Evolutionary conservation across 2,329 filamentous ascomycete species (phyloP), one percentile per base, ranked within the genome.

Genomic region (Phialophora verrucosa): DNA sequence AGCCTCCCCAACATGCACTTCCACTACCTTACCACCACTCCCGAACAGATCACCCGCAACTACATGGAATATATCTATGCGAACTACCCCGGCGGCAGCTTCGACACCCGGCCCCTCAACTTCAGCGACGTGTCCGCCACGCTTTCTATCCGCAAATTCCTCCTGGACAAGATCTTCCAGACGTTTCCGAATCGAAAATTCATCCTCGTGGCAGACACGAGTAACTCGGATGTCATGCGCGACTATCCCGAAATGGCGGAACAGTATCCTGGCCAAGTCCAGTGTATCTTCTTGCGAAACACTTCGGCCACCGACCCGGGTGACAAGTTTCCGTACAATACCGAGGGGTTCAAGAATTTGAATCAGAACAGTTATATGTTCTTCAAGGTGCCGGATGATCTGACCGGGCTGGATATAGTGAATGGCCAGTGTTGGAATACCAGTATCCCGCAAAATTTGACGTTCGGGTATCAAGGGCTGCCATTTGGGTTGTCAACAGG

Each of bases 1-100:
- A 85, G 83, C 25, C 81, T 91, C 14, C 84, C 86, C 0, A 84
- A 91, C 73, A 82, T 88, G 68, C 91, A 93, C 76, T 93, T 93
- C 81, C 90, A 93, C 78, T 93, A 93, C 78, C 82, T 93, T 23
- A 93, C 91, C 0, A 93, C 91, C 0, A 92, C 90, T 0, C 91
- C 91, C 0, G 91, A 93, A 78, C 91, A 93, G 76, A 84, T 88
- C 4, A 92, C 91, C 0, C 83, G 90, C 50, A 90, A 88, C 71
- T 93, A 93, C 79, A 92, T 92, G 90, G 72, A 79, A 62, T 90
- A 90, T 77, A 92, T 93, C 76, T 93, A 90, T 82, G 85, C 87
- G 73, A 91, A 85, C 6, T 93, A 93, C 75, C 91, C 91, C 0
- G 84, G 88, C 14, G 91, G 91, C 51, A 90, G 87, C 50, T 92